A percentile compares a stretch with the other conserved stretches of the same genome.
Conservation (phyloP, 768 basidiomycete genomes). For the Ramaria rubella region DNA sequence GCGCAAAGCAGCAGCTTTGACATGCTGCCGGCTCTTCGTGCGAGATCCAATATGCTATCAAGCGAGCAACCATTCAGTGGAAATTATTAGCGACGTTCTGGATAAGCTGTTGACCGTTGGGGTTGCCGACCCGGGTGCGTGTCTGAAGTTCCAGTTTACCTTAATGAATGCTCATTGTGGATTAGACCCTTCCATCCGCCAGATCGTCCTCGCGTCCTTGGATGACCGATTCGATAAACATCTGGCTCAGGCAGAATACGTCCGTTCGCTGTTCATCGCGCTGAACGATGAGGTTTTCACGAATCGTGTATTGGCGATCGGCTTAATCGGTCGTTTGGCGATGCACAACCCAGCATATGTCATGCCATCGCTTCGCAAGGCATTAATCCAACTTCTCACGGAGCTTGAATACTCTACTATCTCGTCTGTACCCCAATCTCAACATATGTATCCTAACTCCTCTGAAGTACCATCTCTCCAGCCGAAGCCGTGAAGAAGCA, state of each 20-base stretch:
- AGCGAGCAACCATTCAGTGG: slow-evolving; percentile 91
- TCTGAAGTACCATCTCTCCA: no score
- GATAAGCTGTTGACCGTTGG: slow-evolving; percentile 93
- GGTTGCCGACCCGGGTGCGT: slow-evolving; percentile 87
- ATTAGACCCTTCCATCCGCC: slow-evolving; percentile 72
- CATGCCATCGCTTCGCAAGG: slow-evolving; percentile 93
- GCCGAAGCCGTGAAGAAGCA: slow-evolving; percentile 86
- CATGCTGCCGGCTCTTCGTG: slow-evolving; percentile 88
- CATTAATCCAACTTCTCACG: slow-evolving; percentile 91
- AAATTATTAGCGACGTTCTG: slow-evolving; percentile 96
- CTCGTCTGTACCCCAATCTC: slow-evolving; percentile 47
- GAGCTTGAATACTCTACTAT: slow-evolving; percentile 95
- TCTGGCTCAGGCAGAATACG: slow-evolving; percentile 95
- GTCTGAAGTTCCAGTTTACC: not conserved
- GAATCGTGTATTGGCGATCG: slow-evolving; percentile 86
- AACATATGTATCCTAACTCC: no score
- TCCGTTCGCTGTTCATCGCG: slow-evolving; percentile 94
- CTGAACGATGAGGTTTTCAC: slow-evolving; percentile 95
- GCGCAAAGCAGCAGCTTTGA: slow-evolving; percentile 81
- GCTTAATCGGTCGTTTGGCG: slow-evolving; percentile 87
- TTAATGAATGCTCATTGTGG: slow-evolving; percentile 9
- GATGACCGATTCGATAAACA: slow-evolving; percentile 96
- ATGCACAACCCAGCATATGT: slow-evolving; percentile 97
- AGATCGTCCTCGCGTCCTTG: slow-evolving; percentile 77
- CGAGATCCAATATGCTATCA: slow-evolving; percentile 95